Evolutionary conservation across 1,284 basidiomycete genomes (phyloP).

Genomic region (Ustilago cynodontis): DNA sequence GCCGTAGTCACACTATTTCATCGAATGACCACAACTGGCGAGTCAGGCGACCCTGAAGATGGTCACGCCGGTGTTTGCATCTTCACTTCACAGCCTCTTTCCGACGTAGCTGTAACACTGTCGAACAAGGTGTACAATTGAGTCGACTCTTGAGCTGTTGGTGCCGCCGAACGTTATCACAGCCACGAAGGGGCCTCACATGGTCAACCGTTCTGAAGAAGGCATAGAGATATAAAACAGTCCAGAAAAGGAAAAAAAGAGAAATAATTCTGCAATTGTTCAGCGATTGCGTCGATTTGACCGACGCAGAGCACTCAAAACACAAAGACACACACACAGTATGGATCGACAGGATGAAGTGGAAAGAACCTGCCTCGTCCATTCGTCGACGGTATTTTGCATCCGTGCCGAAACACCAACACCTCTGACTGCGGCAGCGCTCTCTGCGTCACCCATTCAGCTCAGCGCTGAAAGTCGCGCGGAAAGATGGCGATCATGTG

Average conservation of each 20-base stretch:
- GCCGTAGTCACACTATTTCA: background rate
- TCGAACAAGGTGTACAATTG: background rate
- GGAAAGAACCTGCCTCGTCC: slow-evolving; percentile 25
- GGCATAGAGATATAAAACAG: background rate
- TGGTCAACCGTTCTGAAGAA: background rate
- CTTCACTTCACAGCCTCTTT: slow-evolving; percentile 5
- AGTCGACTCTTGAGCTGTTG: background rate
- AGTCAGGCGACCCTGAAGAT: background rate
- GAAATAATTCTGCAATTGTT: background rate
- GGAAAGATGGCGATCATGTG: background rate
- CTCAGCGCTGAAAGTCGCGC: background rate
- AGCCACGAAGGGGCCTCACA: background rate
- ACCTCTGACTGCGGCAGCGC: background rate
- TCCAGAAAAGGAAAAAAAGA: background rate
- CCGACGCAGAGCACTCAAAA: too few species aligned
- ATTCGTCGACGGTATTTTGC: slow-evolving; percentile 27
- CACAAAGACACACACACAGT: too few species aligned
- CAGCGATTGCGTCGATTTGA: background rate
- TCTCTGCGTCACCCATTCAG: background rate
- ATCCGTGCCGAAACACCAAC: slow-evolving; percentile 16
- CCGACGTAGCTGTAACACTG: background rate
- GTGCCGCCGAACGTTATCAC: background rate
- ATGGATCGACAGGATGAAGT: slow-evolving; percentile 5
- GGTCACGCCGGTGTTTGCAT: background rate
- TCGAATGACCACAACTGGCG: background rate